Evolutionary conservation across 2,329 filamentous ascomycete genomes (phyloP).

Genomic region (Aspergillus sp.): DNA sequence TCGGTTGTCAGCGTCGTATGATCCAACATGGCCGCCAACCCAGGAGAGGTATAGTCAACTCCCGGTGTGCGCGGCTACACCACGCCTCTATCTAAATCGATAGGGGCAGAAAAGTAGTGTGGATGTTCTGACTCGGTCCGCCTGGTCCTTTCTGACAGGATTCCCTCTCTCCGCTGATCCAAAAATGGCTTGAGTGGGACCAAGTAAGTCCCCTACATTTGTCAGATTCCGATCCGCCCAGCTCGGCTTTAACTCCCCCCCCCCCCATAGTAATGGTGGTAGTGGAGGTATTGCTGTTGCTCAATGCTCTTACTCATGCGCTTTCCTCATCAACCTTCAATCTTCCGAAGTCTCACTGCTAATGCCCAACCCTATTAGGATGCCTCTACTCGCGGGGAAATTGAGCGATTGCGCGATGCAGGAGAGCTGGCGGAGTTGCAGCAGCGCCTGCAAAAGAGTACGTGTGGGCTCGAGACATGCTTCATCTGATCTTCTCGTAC

Average conservation of each 20-base stretch:
- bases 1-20: slow-evolving; percentile 18
- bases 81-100: neutral
- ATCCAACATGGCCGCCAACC: slow-evolving; percentile 28
- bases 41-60: slow-evolving; percentile 20
- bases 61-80: slow-evolving; percentile 1
- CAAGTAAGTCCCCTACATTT: slow-evolving; percentile 36
- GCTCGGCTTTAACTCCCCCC: no score
- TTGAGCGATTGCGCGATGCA: slow-evolving; percentile 52
- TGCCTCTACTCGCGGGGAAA: slow-evolving; percentile 55
- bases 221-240: neutral
- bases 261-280: no score
- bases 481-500: neutral
- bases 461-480: slow-evolving; percentile 12
- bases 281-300: no score
- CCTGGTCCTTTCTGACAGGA: slow-evolving; percentile 27
- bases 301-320: neutral
- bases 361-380: slow-evolving; percentile 41
- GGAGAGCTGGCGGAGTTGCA: slow-evolving; percentile 54
- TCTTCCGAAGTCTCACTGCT: neutral
- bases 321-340: neutral
- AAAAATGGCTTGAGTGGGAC: slow-evolving; percentile 62
- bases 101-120: neutral
- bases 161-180: slow-evolving; percentile 45
- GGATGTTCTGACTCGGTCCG: slow-evolving; percentile 10
- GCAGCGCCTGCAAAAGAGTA: slow-evolving; percentile 54